Conservation (phyloP, 2,329 filamentous ascomycete species). For the Fusarium sp. region DNA sequence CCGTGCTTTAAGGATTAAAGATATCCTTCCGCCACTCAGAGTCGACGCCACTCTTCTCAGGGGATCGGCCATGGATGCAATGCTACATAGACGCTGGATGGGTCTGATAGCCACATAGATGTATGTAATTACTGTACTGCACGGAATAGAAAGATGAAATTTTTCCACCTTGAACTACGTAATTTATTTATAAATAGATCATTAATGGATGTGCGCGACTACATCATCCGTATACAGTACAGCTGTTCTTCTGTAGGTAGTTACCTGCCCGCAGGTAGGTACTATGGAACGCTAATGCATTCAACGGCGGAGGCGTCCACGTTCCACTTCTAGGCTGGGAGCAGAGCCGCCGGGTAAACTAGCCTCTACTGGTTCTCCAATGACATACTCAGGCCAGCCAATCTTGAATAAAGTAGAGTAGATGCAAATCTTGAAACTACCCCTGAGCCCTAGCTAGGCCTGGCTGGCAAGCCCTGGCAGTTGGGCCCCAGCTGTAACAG, state of each 20-base stretch:
- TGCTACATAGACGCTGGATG: conserved; percentile 28
- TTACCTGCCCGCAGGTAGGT: too few relatives aligned
- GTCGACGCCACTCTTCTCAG: conserved; percentile 15
- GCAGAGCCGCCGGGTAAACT: conserved; percentile 14
- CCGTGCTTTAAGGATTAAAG: conserved; percentile 13
- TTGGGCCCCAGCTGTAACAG: conserved; percentile 26
- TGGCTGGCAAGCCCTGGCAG: conserved; percentile 4
- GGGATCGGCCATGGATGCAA: conserved; percentile 1
- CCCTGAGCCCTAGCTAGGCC: conserved; percentile 25
- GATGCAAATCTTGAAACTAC: conserved; percentile 39
- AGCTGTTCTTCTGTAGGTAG: not conserved
- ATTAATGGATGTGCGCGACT: not conserved
- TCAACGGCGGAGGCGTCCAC: not conserved
- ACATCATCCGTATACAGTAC: not conserved
- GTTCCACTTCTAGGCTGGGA: not conserved
- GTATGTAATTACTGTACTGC: not conserved
- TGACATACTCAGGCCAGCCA: conserved; percentile 9
- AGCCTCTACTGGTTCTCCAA: conserved; percentile 19
- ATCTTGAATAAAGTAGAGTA: conserved; percentile 25
- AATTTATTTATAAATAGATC: not conserved
- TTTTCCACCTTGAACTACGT: not conserved
- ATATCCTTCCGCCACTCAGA: conserved; percentile 38
- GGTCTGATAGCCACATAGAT: not conserved
- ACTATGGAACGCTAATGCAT: too few relatives aligned
- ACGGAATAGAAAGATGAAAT: not conserved